phyloP scores from a whole-genome alignment of 1,284 basidiomycete genomes.

The Hemileia vastatrix region DNA sequence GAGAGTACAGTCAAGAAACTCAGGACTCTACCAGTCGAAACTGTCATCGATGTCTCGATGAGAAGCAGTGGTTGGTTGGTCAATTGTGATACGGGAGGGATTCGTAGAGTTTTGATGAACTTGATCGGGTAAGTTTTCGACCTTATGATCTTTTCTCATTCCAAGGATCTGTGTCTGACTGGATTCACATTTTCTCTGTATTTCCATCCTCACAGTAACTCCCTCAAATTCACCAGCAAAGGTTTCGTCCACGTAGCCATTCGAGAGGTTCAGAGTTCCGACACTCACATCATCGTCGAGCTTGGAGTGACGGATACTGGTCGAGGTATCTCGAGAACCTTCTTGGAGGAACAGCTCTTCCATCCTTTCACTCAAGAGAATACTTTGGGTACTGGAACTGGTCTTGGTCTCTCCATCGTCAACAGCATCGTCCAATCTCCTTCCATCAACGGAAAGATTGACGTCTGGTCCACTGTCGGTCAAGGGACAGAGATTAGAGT shows the following conservation, averaged over 20 bases:
- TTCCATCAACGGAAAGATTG: conserved; percentile 70
- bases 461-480: conserved; percentile 77
- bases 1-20: conserved; percentile 49
- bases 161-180: too few species aligned
- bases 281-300: conserved; percentile 63
- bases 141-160: neutral
- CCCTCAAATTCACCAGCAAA: conserved; percentile 76
- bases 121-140: too few species aligned
- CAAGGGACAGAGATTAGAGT: conserved; percentile 89
- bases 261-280: conserved; percentile 57
- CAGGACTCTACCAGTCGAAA: conserved; percentile 57
- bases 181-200: neutral
- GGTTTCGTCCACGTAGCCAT: conserved; percentile 80
- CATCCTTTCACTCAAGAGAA: conserved; percentile 90
- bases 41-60: conserved; percentile 73
- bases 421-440: conserved; percentile 81
- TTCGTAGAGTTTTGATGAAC: conserved; percentile 88
- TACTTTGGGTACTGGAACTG: conserved; percentile 81
- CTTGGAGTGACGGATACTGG: conserved; percentile 81
- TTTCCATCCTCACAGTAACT: conserved; percentile 58
- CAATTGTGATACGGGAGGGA: conserved; percentile 81
- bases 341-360: conserved; percentile 73
- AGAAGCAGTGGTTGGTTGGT: conserved; percentile 70
- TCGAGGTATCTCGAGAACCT: conserved; percentile 51
- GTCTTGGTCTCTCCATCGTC: conserved; percentile 91